These are phyloP conservation scores for Solanum stenotomum DNA, from an alignment of 257 asterid species.

Conservation along the genomic window DNA sequence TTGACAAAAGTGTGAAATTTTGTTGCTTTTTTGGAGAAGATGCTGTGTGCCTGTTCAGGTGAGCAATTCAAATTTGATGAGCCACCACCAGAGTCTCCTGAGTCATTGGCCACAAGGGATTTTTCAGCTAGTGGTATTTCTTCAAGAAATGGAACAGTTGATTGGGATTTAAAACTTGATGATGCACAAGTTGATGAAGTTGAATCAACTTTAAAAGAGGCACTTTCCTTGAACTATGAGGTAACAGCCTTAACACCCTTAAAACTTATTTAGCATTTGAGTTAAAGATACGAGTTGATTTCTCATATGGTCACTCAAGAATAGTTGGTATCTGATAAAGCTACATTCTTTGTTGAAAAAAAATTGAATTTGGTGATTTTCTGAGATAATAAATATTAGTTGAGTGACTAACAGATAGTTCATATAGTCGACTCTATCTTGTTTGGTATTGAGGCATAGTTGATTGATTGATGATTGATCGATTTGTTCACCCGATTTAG, in stretches of 20 bases:
- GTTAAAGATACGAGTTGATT: background rate
- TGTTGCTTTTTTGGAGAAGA: constrained; percentile 11
- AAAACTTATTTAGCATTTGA: background rate
- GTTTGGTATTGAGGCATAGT: background rate
- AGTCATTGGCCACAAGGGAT: constrained; percentile 90
- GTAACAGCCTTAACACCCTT: constrained; percentile 13
- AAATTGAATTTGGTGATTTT: background rate
- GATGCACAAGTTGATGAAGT: constrained; percentile 97
- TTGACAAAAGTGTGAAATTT: background rate
- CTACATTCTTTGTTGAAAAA: background rate
- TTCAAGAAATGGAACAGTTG: constrained; percentile 59
- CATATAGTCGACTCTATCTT: background rate
- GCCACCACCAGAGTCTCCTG: constrained; percentile 68
- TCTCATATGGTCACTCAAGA: background rate
- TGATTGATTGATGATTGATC: background rate
- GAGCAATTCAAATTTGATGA: constrained; percentile 83
- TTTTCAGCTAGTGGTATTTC: constrained; percentile 86
- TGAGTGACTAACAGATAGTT: background rate
- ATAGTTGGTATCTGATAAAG: background rate
- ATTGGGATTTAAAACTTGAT: constrained; percentile 73
- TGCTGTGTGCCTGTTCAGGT: constrained; percentile 96
- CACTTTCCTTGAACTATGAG: constrained; percentile 86
- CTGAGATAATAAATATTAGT: background rate
- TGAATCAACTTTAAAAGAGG: constrained; percentile 91
- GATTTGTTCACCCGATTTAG: background rate